Conservation (phyloP, 2,329 filamentous ascomycete species). For the Shiraia sp. region DNA sequence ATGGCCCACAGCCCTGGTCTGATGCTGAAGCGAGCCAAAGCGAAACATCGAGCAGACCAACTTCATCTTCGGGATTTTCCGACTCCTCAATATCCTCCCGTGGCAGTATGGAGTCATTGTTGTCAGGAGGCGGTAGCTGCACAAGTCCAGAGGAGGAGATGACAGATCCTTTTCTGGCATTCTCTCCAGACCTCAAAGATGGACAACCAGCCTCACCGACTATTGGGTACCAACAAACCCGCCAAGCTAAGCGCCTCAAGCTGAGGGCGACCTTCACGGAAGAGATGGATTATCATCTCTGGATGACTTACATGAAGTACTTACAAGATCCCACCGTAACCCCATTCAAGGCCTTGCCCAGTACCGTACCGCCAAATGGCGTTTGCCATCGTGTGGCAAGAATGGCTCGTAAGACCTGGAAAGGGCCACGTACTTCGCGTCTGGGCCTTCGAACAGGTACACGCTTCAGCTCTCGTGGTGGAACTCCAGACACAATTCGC, state of each 20-base stretch:
- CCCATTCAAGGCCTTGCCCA: constrained; percentile 68
- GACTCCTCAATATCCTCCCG: constrained; percentile 66
- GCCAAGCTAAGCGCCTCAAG: constrained; percentile 48
- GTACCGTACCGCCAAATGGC: constrained; percentile 65
- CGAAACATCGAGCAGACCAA: constrained; percentile 57
- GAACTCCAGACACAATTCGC: constrained; percentile 50
- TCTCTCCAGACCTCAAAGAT: constrained; percentile 36
- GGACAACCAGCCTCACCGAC: constrained; percentile 38
- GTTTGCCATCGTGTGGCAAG: constrained; percentile 66
- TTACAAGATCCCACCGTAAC: constrained; percentile 68
- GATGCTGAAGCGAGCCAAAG: constrained; percentile 40
- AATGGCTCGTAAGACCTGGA: constrained; percentile 65
- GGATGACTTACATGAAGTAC: constrained; percentile 68
- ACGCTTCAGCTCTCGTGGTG: constrained; percentile 30
- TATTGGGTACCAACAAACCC: constrained; percentile 28
- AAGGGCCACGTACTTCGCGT: constrained; percentile 47
- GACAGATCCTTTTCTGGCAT: constrained; percentile 59
- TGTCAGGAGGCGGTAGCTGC: constrained; percentile 63
- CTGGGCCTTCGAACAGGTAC: constrained; percentile 19
- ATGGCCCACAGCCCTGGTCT: constrained; percentile 36
- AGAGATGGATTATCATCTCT: constrained; percentile 68
- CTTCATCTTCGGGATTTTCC: constrained; percentile 62
- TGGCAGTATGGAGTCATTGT: constrained; percentile 59
- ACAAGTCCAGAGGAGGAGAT: constrained; percentile 64
- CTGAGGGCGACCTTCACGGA: constrained; percentile 57